Evolutionary conservation across 495 filamentous ascomycete genomes (phyloP), one percentile per base, ranked within the genome.

Genomic region (Lentithecium fluviatile): DNA sequence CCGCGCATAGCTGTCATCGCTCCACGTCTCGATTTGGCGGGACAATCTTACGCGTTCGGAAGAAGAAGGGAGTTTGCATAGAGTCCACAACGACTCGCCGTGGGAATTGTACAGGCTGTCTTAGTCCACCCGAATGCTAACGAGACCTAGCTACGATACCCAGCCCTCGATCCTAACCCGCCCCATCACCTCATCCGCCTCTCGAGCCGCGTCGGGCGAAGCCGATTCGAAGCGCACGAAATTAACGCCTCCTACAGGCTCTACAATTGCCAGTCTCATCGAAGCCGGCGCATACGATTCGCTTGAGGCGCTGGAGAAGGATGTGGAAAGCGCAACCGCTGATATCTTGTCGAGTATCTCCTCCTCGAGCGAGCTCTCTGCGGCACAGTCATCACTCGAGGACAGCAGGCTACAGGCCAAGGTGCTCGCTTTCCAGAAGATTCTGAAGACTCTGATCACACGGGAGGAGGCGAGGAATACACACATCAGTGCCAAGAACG

Each of bases 171-270:
- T 75, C 52, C 65, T 76, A 2, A 42, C 67, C 17, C 58, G 58
- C 25, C 49, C 68, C 32, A 25, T 66, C 13, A 40, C 36, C n/a
- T 60, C 55, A 17, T 48, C 24, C 6, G 19, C 42, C 15, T 3
- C 48, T 24, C 60, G 61, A 34, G 50, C 61, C 37, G 15, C 45
- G 12, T 57, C 63, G 7, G 62, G 62, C 38, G 70, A 74, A 54
- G 69, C 71, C 15, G 60, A 65, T 23, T 43, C 61, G n/a, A 76
- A 76, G 56, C 69, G 71, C 25, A 56, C 71, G 8, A 73, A 71
- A 38, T 45, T 75, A 8, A 64, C 69, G 7, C 53, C 64, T 17
- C 48, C 52, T 29, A 46, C 43, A 38, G 52, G 34, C 6, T 36
- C 56, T 1, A 54, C 64, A 6, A 65, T 70, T 21, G 13, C 47